Base-by-base conservation (phyloP, 129 eudicot species). In the Lonicera japonica region DNA sequence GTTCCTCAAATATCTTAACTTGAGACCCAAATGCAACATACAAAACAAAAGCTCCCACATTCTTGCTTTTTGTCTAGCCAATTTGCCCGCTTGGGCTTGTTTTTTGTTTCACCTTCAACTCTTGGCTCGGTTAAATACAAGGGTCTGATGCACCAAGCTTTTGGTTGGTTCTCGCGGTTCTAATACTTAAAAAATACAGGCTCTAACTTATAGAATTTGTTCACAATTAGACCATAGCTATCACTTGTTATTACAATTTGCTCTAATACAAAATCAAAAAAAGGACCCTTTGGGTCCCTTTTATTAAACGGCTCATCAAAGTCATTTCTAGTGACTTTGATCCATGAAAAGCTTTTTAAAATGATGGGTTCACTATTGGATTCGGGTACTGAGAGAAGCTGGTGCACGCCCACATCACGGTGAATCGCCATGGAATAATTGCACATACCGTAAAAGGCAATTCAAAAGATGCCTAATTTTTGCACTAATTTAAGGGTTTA, bases 1-100 rank as follows among this genome's bases (percentile, higher is more conserved):
- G 92, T 12, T 57, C 19, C 0, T 21, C 3, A 13, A 81, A 64
- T n/a, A 83, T 61, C 25, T 80, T 79, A 1, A 77, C 84, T 61
- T 87, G 95, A 0, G 88, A 58, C 24, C 92, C 95, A 4, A 87
- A 83, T 4, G 91, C 91, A 0, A 88, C 70, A 51, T 88, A 88
- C 14, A 84, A 36, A 5, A 84, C 92, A 0, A 74, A n/a, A 29
- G 41, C 53, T 12, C 36, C 81, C 74, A 19, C 70, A 29, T 5
- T 10, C 73, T 61, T 68, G 75, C 74, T 66, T 84, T 14, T 15
- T 56, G 63, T 88, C 86, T 1, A 88, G 82, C 96, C 92, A 88
- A 22, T 62, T 4, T 0, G 81, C 59, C 92, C 92, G 84, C 8
- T 47, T 48, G 8, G 75, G 67, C 72, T 66, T 74, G 18, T 63